phyloP scores from a whole-genome alignment of 2,329 filamentous ascomycete species.

The Tricladium varicosporioides region DNA sequence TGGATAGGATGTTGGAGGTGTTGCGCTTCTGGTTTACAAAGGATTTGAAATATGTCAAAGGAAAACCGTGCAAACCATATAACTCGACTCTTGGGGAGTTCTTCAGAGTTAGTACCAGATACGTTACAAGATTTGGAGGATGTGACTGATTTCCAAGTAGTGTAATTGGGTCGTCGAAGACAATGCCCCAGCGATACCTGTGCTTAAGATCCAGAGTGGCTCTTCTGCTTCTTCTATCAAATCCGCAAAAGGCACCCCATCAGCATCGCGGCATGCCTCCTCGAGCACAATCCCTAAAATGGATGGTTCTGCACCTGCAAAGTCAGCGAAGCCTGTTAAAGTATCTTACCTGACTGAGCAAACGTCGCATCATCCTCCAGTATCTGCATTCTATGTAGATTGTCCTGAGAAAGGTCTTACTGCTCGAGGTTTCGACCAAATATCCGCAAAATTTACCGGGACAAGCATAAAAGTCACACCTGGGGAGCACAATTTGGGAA shows the following conservation, averaged over 20 bases:
- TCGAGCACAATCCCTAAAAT: conserved; percentile 18
- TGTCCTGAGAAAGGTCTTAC: conserved; percentile 88
- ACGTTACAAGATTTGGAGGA: neutral
- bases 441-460: conserved; percentile 96
- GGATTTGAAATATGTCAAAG: conserved; percentile 97
- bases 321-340: conserved; percentile 54
- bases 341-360: conserved; percentile 96
- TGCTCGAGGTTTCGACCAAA: conserved; percentile 90
- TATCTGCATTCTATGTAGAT: conserved; percentile 91
- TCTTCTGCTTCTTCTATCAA: conserved; percentile 32
- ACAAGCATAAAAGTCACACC: conserved; percentile 90
- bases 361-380: conserved; percentile 95
- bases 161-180: conserved; percentile 96
- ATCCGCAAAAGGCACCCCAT: conserved; percentile 20
- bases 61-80: conserved; percentile 98
- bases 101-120: conserved; percentile 68
- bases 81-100: conserved; percentile 97
- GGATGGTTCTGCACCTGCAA: conserved; percentile 20
- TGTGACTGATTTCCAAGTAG: conserved; percentile 41
- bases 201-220: conserved; percentile 19
- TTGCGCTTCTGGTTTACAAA: conserved; percentile 99
- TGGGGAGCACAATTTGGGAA: conserved; percentile 90
- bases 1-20: conserved; percentile 93
- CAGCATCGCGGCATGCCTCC: conserved; percentile 24
- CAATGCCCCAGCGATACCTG: conserved; percentile 61